Evolutionary conservation across 2,329 filamentous ascomycete species (phyloP).

Genomic region (Cercospora nicotianae): DNA sequence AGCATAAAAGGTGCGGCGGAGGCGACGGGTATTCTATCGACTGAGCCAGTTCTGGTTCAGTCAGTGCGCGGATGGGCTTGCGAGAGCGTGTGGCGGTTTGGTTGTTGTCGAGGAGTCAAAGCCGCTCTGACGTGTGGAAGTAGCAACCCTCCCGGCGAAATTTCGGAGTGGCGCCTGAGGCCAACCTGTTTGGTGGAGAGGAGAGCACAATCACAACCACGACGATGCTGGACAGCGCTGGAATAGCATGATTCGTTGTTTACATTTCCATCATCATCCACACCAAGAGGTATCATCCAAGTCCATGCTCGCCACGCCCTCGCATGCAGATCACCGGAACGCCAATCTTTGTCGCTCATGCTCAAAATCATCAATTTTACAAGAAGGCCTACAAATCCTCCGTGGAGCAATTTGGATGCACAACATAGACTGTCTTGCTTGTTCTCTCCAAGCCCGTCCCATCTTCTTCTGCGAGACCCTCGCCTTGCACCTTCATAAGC

Average conservation of each 20-base stretch:
- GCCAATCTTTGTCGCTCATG: neutral
- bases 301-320: too few species aligned
- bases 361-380: neutral
- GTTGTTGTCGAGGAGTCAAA: slow-evolving; percentile 1
- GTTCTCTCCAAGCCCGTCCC: slow-evolving; percentile 56
- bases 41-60: slow-evolving; percentile 61
- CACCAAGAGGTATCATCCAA: neutral
- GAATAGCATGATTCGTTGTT: neutral
- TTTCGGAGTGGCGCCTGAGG: neutral
- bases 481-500: slow-evolving; percentile 67
- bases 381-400: slow-evolving; percentile 51
- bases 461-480: slow-evolving; percentile 79
- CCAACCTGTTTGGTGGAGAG: neutral
- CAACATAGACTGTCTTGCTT: slow-evolving; percentile 69
- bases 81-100: slow-evolving; percentile 16
- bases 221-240: neutral
- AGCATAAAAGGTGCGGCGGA: slow-evolving; percentile 61
- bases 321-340: neutral
- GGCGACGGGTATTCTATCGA: slow-evolving; percentile 44
- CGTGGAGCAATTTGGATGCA: slow-evolving; percentile 91
- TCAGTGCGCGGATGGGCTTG: slow-evolving; percentile 34
- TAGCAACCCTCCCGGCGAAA: neutral
- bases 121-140: slow-evolving; percentile 9
- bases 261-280: neutral
- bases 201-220: neutral